phyloP scores from a whole-genome alignment of 2,329 filamentous ascomycete genomes.

The Curvularia sp. region DNA sequence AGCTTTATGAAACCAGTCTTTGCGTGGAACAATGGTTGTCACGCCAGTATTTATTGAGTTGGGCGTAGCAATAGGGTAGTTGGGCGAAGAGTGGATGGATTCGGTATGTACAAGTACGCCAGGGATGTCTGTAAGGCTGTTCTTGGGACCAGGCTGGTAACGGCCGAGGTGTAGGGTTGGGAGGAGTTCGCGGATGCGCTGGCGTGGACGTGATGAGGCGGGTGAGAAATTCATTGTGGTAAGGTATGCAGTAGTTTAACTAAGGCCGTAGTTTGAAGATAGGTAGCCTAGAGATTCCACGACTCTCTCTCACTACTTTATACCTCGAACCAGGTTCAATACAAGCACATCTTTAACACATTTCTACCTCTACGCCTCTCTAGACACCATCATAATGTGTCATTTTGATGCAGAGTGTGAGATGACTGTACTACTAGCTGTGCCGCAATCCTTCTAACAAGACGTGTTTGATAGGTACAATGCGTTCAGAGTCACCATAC shows the following conservation, averaged over 20 bases:
- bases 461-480: background rate
- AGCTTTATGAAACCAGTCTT: constrained; percentile 51
- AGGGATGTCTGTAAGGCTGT: constrained; percentile 55
- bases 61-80: constrained; percentile 35
- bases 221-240: constrained; percentile 20
- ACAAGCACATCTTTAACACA: background rate
- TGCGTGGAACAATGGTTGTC: constrained; percentile 54
- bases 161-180: constrained; percentile 48
- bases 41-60: constrained; percentile 53
- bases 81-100: constrained; percentile 44
- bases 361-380: background rate
- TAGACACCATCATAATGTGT: background rate
- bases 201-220: constrained; percentile 26
- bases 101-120: constrained; percentile 54
- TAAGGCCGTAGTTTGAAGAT: background rate
- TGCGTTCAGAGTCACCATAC: background rate
- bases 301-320: background rate
- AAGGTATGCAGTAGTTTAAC: background rate
- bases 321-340: background rate
- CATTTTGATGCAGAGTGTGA: background rate
- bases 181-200: constrained; percentile 50
- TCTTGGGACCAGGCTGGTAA: constrained; percentile 50
- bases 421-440: background rate
- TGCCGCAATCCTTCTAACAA: background rate
- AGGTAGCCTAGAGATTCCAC: too few relatives aligned